Conservation (phyloP, 768 basidiomycete species). For the Tephrocybe rancida region DNA sequence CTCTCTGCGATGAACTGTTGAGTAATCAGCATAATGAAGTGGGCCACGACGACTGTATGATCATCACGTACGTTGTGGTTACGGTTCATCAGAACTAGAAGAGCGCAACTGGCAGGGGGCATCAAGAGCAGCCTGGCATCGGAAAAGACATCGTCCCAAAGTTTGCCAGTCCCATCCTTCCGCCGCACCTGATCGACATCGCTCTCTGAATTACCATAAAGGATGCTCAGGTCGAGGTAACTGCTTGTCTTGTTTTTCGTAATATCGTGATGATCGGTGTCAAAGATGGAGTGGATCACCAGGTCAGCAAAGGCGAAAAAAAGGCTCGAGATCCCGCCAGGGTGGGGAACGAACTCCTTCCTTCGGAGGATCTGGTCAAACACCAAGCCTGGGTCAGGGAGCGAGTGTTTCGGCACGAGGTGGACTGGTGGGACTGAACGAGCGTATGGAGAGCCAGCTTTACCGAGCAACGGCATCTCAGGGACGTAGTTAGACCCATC, state of each 20-base stretch:
- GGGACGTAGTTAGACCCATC: conserved; percentile 67
- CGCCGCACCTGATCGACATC: conserved; percentile 54
- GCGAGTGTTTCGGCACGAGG: conserved; percentile 39
- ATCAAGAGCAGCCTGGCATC: conserved; percentile 66
- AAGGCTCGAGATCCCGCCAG: conserved; percentile 69
- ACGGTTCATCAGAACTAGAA: conserved; percentile 68
- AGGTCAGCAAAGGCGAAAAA: conserved; percentile 83
- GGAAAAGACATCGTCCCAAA: conserved; percentile 73
- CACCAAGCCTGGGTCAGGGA: conserved; percentile 68
- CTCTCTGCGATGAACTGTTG: conserved; percentile 69
- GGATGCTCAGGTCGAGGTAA: conserved; percentile 75
- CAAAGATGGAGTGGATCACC: conserved; percentile 74
- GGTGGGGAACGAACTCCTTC: conserved; percentile 53
- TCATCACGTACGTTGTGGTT: conserved; percentile 67
- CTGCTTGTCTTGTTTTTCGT: conserved; percentile 66
- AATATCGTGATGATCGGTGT: conserved; percentile 50
- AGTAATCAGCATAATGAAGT: conserved; percentile 8
- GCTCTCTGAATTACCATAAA: conserved; percentile 64
- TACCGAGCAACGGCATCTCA: conserved; percentile 54
- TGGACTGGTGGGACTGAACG: conserved; percentile 60
- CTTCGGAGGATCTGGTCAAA: conserved; percentile 71
- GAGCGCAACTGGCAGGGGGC: conserved; percentile 71
- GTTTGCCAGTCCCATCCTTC: conserved; percentile 64
- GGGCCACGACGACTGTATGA: background rate
- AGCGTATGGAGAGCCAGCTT: conserved; percentile 67